Evolutionary conservation across 306 rosid genomes (phyloP), one percentile per base, ranked within the genome.

Genomic region (Carpinus viminea): DNA sequence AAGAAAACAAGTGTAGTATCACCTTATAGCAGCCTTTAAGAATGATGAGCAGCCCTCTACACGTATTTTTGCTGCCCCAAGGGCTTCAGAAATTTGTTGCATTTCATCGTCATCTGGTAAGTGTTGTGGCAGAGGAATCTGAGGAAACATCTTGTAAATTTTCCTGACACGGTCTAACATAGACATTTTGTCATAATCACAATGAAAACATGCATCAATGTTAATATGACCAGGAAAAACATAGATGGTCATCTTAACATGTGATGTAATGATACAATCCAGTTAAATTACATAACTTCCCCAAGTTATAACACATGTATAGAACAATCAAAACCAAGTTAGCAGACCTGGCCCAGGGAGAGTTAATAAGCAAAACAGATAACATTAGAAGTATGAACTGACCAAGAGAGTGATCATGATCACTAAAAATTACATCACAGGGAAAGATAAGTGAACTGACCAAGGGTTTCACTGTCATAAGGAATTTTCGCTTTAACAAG

Each of bases 11-110:
- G 26, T 45, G 55, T 1, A 38, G 65, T 15, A 90, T 85, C 86
- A 96, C 99, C 71, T 91, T 41, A 96, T 80, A 75, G 99, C 98
- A 84, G 97, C 96, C 84, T 90, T 96, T 76, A 96, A 80, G 85
- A 96, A 96, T 13, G 98, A 91, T 20, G 94, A 90, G 82, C 99
- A 96, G 66, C 98, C 92, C 55, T 95, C 99, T 16, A 90, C 97
- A 80, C 97, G 91, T 47, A 81, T 90, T 84, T 89, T 93, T 68
- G 99, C 98, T 17, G 87, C 83, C 77, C 92, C 96, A 79, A 96
- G 83, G 38, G 87, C 93, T 83, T 96, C 99, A 57, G 99, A 90
- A 71, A 93, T 87, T 80, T 83, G 82, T 72, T 96, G 89, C 87
- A 91, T 79, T 76, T 93, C 97, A 75, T 94, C 94, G 9, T 88